Evolutionary conservation across 2,329 filamentous ascomycete genomes (phyloP).

Genomic region (Orbilia oligospora): DNA sequence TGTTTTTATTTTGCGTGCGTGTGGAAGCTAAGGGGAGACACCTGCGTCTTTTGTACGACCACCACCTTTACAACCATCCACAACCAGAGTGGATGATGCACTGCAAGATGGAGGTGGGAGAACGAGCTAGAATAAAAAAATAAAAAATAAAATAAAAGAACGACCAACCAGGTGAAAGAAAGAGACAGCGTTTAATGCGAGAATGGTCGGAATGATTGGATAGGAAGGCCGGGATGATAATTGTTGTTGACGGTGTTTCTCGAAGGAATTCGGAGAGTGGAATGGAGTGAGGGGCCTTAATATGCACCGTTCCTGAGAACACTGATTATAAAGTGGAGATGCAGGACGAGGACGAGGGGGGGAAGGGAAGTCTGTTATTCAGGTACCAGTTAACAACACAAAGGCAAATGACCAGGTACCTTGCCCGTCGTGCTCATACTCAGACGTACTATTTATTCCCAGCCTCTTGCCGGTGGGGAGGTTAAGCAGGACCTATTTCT

Average conservation of each 20-base stretch:
- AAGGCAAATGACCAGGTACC: neutral
- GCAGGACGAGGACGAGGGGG: constrained; percentile 30
- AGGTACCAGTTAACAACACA: constrained; percentile 28
- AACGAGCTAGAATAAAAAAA: neutral
- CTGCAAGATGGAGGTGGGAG: neutral
- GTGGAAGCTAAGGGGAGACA: neutral
- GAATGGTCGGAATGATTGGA: constrained; percentile 36
- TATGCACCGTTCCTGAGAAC: constrained; percentile 29
- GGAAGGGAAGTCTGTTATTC: constrained; percentile 17
- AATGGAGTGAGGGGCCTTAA: constrained; percentile 27
- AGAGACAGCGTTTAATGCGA: neutral
- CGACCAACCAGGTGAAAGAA: constrained; percentile 17
- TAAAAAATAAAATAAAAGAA: neutral
- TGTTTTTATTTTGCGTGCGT: neutral
- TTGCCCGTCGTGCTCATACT: neutral
- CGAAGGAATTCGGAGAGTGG: constrained; percentile 49
- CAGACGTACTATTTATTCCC: constrained; percentile 4
- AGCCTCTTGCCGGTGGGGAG: constrained; percentile 17
- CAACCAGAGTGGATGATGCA: neutral
- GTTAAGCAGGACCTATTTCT: constrained; percentile 10
- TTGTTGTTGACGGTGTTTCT: constrained; percentile 24
- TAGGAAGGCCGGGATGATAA: constrained; percentile 32
- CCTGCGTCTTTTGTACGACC: constrained; percentile 27
- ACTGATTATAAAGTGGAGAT: constrained; percentile 33
- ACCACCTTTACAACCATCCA: neutral